Conservation (phyloP, 768 basidiomycete genomes). For the Hericium alpestre region DNA sequence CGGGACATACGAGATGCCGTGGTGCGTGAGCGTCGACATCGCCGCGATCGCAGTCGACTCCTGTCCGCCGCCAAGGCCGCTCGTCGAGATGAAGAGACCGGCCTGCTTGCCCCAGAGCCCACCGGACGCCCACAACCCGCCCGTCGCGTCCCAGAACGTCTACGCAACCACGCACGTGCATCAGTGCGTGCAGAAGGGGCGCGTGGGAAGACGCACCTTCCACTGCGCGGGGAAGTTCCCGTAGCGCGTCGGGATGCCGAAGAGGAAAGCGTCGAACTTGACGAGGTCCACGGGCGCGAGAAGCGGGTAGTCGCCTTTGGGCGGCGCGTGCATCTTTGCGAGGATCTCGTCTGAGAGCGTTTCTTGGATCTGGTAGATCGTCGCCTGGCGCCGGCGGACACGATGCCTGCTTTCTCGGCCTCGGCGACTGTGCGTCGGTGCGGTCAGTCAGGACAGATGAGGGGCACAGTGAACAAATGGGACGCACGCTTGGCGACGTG, state of each 20-base stretch:
- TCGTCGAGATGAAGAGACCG: conserved; percentile 65
- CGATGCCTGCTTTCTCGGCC: conserved; percentile 32
- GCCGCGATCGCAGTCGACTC: conserved; percentile 42
- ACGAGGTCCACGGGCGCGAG: conserved; percentile 45
- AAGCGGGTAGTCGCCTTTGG: conserved; percentile 65
- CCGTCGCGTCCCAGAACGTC: conserved; percentile 74
- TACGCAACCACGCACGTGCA: conserved; percentile 12
- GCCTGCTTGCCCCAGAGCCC: conserved; percentile 68
- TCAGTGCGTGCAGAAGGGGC: too few species aligned
- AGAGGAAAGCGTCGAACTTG: conserved; percentile 65
- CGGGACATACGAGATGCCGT: conserved; percentile 64
- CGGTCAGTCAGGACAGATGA: conserved; percentile 4
- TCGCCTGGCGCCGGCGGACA: conserved; percentile 32
- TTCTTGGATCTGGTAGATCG: conserved; percentile 57
- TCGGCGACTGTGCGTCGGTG: conserved; percentile 43
- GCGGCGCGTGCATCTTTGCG: conserved; percentile 55
- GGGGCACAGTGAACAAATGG: neutral
- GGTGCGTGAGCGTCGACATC: conserved; percentile 55
- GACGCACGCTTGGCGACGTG: conserved; percentile 58
- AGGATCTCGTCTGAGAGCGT: conserved; percentile 66
- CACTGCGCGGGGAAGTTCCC: conserved; percentile 76
- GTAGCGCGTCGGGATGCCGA: conserved; percentile 75
- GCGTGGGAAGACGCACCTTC: conserved; percentile 36
- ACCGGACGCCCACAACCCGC: conserved; percentile 51
- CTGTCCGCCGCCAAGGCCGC: conserved; percentile 67